These are phyloP conservation scores for Acidiella bohemica DNA, from an alignment of 495 filamentous ascomycete species.

Conservation along the genomic window DNA sequence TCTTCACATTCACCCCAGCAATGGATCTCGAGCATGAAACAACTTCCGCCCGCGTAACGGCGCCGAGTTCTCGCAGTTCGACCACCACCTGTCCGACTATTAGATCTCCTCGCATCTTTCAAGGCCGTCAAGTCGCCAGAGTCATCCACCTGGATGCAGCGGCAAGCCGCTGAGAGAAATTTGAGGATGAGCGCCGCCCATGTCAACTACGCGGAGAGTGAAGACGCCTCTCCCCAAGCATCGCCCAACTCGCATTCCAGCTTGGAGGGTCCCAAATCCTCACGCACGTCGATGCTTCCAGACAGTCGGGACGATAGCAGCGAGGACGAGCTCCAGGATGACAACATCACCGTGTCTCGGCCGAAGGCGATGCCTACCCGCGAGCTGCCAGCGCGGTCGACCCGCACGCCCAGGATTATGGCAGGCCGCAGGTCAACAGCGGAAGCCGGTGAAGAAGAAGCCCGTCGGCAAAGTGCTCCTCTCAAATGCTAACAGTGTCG, in stretches of 20 bases:
- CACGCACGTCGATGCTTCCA: slow-evolving; percentile 6
- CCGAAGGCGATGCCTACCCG: slow-evolving; percentile 1
- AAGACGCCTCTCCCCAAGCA: background rate
- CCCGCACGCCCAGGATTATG: too few relatives aligned
- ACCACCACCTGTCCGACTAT: slow-evolving; percentile 9
- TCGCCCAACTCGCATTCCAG: slow-evolving; percentile 5
- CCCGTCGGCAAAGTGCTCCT: slow-evolving; percentile 8
- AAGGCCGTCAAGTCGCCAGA: slow-evolving; percentile 1
- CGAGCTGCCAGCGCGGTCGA: slow-evolving; percentile 13
- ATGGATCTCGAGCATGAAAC: slow-evolving; percentile 1
- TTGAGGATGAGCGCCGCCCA: background rate
- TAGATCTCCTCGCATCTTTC: slow-evolving; percentile 14
- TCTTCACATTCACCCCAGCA: too few relatives aligned
- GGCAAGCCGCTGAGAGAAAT: background rate
- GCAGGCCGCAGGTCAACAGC: too few relatives aligned
- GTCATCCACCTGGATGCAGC: slow-evolving; percentile 8
- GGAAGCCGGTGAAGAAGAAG: slow-evolving; percentile 11
- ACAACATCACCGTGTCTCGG: slow-evolving; percentile 5
- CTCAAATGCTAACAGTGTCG: background rate
- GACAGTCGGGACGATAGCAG: slow-evolving; percentile 3
- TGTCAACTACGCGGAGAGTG: slow-evolving; percentile 12
- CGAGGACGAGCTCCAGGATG: slow-evolving; percentile 9
- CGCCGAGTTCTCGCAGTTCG: slow-evolving; percentile 4
- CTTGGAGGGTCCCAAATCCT: slow-evolving; percentile 5
- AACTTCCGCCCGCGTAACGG: slow-evolving; percentile 11